Conservation (phyloP, 768 basidiomycete genomes). For the Fomitopsis serialis region DNA sequence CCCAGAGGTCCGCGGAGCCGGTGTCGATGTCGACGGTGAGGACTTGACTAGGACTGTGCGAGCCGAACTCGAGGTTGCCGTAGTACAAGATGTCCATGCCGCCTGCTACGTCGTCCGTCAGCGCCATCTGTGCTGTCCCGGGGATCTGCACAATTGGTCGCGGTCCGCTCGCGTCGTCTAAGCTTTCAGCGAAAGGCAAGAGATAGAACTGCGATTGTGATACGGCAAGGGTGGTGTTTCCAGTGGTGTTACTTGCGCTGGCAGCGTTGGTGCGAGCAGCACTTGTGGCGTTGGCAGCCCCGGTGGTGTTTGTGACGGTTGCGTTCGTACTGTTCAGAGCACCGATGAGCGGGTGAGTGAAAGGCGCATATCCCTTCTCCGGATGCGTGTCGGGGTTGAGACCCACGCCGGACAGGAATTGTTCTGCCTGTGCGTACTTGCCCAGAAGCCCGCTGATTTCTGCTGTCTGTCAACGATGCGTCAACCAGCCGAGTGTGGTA, state of each 20-base stretch:
- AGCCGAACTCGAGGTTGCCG: slow-evolving; percentile 45
- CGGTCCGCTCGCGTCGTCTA: slow-evolving; percentile 3
- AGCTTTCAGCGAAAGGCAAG: not conserved
- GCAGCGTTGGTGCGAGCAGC: not conserved
- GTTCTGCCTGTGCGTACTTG: slow-evolving; percentile 27
- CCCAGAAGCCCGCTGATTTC: slow-evolving; percentile 20
- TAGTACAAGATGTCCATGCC: slow-evolving; percentile 44
- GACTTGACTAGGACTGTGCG: slow-evolving; percentile 43
- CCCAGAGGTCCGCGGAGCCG: slow-evolving; percentile 65
- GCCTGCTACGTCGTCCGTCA: slow-evolving; percentile 35
- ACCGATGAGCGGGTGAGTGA: slow-evolving; percentile 13
- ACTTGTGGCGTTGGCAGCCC: not conserved
- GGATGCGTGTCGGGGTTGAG: slow-evolving; percentile 25
- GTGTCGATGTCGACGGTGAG: slow-evolving; percentile 63
- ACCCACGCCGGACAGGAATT: slow-evolving; percentile 25
- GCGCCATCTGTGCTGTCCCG: slow-evolving; percentile 19
- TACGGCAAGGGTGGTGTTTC: not conserved
- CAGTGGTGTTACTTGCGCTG: not conserved
- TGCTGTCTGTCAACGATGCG: slow-evolving; percentile 17
- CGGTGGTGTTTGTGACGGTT: not conserved
- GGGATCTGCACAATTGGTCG: slow-evolving; percentile 15
- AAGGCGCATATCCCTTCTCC: slow-evolving; percentile 16
- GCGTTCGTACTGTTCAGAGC: not conserved
- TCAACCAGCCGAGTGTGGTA: too few species aligned
- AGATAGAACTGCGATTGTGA: not conserved